Percentiles rank a stretch among this genome's conserved stretches.
phyloP scores from a whole-genome alignment of 208 protist genomes.

The Crithidia expoeki region DNA sequence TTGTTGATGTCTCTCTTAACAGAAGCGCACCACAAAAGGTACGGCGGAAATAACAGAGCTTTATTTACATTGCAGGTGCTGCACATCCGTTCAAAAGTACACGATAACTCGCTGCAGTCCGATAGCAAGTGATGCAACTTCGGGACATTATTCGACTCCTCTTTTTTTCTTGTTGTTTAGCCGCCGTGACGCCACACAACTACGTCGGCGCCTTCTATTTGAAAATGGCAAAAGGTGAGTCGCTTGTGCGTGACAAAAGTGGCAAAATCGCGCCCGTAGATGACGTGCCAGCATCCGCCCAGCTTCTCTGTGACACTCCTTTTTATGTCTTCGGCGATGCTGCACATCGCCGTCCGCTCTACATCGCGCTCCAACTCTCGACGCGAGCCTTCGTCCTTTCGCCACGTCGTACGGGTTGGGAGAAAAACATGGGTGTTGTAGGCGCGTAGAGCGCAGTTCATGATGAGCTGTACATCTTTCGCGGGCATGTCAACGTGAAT shows the following conservation, averaged over 20 bases:
- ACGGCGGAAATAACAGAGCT: too few species aligned
- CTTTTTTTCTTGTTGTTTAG: too few species aligned
- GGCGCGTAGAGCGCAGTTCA: slow-evolving; percentile 62
- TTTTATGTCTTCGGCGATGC: slow-evolving; percentile 75
- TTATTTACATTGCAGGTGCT: too few species aligned
- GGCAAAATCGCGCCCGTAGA: slow-evolving; percentile 82
- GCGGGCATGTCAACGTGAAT: slow-evolving; percentile 72
- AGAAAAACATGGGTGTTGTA: slow-evolving; percentile 77
- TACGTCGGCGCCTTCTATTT: slow-evolving; percentile 78
- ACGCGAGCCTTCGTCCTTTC: slow-evolving; percentile 79
- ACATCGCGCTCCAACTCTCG: slow-evolving; percentile 80
- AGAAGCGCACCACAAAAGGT: too few species aligned
- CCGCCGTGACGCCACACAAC: slow-evolving; percentile 74
- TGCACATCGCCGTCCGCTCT: slow-evolving; percentile 66
- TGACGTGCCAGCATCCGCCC: slow-evolving; percentile 83
- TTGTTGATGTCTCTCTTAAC: too few species aligned
- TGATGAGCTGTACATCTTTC: slow-evolving; percentile 59
- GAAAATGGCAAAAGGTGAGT: slow-evolving; percentile 78
- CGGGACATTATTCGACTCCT: too few species aligned
- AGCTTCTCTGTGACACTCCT: slow-evolving; percentile 51
- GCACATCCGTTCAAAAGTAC: too few species aligned
- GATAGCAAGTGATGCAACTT: too few species aligned
- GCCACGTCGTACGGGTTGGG: slow-evolving; percentile 81
- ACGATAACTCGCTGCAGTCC: too few species aligned
- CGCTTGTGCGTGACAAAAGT: slow-evolving; percentile 82